A percentile compares a stretch with the other conserved stretches of the same genome.
phyloP scores from a whole-genome alignment of 495 filamentous ascomycete species.

The Hyaloscypha hepaticicola region DNA sequence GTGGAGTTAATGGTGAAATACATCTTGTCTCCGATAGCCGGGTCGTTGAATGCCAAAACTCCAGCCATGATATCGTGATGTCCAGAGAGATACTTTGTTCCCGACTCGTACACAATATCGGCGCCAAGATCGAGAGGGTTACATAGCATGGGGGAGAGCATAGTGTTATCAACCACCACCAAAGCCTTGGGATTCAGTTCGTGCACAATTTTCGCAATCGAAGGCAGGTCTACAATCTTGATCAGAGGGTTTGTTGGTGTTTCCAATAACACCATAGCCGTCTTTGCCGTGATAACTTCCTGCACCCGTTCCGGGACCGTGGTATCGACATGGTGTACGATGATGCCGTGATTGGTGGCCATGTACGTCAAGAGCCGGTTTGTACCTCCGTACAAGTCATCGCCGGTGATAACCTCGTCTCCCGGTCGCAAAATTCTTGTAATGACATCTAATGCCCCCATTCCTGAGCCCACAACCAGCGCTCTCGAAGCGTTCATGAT shows the following conservation, averaged over 20 bases:
- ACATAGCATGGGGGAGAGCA: conserved; percentile 90
- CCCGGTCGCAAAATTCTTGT: conserved; percentile 90
- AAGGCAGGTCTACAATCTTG: conserved; percentile 90
- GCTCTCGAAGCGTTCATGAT: conserved; percentile 94
- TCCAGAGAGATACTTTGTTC: conserved; percentile 95
- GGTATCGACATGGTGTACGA: conserved; percentile 96
- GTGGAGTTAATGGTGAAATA: conserved; percentile 96
- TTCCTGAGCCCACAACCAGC: conserved; percentile 90
- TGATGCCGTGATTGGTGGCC: conserved; percentile 69
- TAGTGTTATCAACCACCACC: conserved; percentile 95
- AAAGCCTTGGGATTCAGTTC: conserved; percentile 76
- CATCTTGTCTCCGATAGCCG: conserved; percentile 77
- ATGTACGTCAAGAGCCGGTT: conserved; percentile 93
- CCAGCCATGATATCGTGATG: conserved; percentile 99
- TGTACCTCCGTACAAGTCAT: conserved; percentile 95
- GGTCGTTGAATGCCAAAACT: conserved; percentile 85
- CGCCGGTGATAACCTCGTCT: conserved; percentile 94
- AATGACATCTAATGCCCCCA: conserved; percentile 96
- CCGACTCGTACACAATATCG: conserved; percentile 95
- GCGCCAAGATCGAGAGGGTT: conserved; percentile 93
- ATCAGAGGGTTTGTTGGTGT: conserved; percentile 97
- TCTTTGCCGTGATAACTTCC: conserved; percentile 70
- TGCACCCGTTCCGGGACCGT: conserved; percentile 68
- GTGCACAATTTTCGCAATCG: conserved; percentile 73
- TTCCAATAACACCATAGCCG: conserved; percentile 93